Conservation (phyloP, 257 asterid genomes). For the Gentiana macrophylla region DNA sequence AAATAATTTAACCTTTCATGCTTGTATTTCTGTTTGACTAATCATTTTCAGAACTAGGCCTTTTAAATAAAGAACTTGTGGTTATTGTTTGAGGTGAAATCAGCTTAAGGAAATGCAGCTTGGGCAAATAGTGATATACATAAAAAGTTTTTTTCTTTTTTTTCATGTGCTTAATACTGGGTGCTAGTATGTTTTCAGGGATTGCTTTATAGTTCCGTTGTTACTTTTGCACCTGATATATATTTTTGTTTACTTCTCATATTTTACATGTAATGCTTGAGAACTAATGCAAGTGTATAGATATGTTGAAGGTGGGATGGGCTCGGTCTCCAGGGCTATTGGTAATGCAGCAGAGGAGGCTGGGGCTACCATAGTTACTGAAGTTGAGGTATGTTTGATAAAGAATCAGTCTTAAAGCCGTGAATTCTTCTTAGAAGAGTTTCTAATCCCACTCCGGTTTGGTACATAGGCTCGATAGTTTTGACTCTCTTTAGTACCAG, state of each 20-base stretch:
- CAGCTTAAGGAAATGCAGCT: not conserved
- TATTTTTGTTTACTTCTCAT: slow-evolving; percentile 7
- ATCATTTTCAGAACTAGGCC: no score
- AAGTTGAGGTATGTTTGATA: slow-evolving; percentile 58
- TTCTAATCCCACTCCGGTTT: no score
- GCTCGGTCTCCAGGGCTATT: slow-evolving; percentile 80
- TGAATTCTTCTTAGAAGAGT: not conserved
- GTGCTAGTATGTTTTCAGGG: not conserved
- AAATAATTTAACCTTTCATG: no score
- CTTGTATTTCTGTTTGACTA: no score
- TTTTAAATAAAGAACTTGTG: no score
- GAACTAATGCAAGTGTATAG: slow-evolving; percentile 29
- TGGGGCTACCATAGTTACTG: slow-evolving; percentile 70
- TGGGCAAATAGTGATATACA: not conserved
- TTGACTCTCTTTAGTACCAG: no score
- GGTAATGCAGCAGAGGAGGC: slow-evolving; percentile 77
- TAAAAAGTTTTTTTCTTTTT: not conserved
- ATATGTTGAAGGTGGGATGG: slow-evolving; percentile 99
- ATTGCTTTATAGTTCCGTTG: not conserved
- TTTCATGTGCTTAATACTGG: not conserved
- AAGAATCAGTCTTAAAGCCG: not conserved
- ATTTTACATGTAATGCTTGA: slow-evolving; percentile 8
- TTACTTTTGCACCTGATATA: slow-evolving; percentile 7
- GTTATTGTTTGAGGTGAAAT: no score
- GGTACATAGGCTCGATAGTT: no score